Conservation (phyloP, 768 basidiomycete genomes). For the Auricularia cornea region DNA sequence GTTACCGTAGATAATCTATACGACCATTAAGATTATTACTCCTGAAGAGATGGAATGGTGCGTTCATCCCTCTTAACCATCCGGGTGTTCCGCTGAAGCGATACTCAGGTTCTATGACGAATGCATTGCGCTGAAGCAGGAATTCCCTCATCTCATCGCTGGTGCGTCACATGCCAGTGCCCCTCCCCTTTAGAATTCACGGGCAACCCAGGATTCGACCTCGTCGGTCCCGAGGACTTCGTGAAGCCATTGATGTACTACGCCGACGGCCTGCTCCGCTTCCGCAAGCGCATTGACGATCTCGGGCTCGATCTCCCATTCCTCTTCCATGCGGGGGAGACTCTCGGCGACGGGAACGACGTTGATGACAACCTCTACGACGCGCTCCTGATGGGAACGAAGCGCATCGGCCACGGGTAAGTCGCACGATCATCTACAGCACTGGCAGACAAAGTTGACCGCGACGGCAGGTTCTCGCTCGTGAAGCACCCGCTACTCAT, state of each 20-base stretch:
- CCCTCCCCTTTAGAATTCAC: neutral
- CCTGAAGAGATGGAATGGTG: conserved; percentile 54
- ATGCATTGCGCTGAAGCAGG: conserved; percentile 62
- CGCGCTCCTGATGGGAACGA: conserved; percentile 68
- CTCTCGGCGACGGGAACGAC: conserved; percentile 62
- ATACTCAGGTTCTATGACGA: conserved; percentile 39
- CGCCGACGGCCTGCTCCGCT: conserved; percentile 48
- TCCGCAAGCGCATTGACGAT: conserved; percentile 48
- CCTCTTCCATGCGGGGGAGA: conserved; percentile 76
- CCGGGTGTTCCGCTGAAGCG: neutral
- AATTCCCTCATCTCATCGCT: conserved; percentile 63
- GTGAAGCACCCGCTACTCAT: conserved; percentile 69
- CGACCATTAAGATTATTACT: conserved; percentile 48
- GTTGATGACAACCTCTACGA: conserved; percentile 72
- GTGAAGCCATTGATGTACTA: conserved; percentile 55
- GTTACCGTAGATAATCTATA: conserved; percentile 55
- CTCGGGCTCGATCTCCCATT: conserved; percentile 61
- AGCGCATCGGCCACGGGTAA: conserved; percentile 76
- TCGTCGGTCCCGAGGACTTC: conserved; percentile 68
- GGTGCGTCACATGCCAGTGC: conserved; percentile 32
- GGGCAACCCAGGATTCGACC: conserved; percentile 54
- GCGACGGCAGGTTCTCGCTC: conserved; percentile 50
- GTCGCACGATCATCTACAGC: conserved; percentile 1
- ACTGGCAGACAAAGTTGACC: neutral
- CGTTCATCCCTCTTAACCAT: neutral